Base-by-base conservation (phyloP, 2,329 filamentous ascomycete genomes). In the Hypoxylon sp. region DNA sequence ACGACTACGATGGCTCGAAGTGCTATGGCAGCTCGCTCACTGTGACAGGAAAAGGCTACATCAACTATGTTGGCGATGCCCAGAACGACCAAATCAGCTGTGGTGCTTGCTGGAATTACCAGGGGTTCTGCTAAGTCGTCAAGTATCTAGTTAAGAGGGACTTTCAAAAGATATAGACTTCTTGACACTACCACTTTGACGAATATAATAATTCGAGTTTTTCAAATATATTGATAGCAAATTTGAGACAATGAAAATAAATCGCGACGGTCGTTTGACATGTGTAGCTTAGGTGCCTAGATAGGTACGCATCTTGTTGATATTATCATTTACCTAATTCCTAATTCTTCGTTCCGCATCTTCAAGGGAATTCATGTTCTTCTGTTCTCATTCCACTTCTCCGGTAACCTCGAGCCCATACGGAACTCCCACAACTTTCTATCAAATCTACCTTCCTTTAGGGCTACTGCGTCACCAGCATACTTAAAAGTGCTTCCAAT, bases 401-500 rank as follows among this genome's bases (percentile, higher is more conserved):
- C 52, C 14, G 52, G 52, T 3, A 55, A 26, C 19, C 19, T 55
- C 9, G 35, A 44, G 2, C 52, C 52, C 52, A 55, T 55, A 5
- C 37, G 35, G 22, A 19, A 44, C 37, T 55, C 52, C 52, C 52
- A 55, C 5, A 55, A 13, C 14, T 44, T 55, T 24, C 14, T 55
- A 44, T 55, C 52, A 22, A 44, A 55, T 31, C 52, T 55, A n/a
- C 37, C 22, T 31, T 55, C 52, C 10, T 22, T 55, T 13, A 55
- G n/a, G 11, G 52, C 52, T 17, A 14, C 52, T 5, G 37, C 13
- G 3, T 55, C 52, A n/a, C 52, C 52, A 5, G 52, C 35, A 19
- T 55, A 55, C 35, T 55, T 55, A 44, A 55, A 55, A 19, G 52
- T 55, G 2, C 26, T 55, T 3, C 52, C 37, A 5, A 19, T 1